Evolutionary conservation across 768 basidiomycete genomes (phyloP), one percentile per base, ranked within the genome.

Genomic region (Ramaria rubella): DNA sequence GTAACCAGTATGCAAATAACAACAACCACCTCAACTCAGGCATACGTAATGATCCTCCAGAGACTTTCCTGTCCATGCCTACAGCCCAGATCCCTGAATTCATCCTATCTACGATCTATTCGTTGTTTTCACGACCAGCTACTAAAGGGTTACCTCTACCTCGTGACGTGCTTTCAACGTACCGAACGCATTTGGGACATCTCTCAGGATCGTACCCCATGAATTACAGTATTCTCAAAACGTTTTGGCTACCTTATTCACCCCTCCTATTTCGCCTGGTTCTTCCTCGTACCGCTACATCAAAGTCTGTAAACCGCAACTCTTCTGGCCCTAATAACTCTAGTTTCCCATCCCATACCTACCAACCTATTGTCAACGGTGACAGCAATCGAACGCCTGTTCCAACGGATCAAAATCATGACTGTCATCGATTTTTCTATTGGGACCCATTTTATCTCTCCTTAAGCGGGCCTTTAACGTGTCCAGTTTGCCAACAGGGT

Each of bases 381-480:
- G 45, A 55, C 49, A 17, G n/a, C 34, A 19, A n/a, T 21, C n/a
- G 46, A 21, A 34, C 26, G 27, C 21, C 53, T 27, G 21, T 44
- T 34, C 0, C 26, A 19, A 12, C 24, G 23, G 55, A 56, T 4
- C 55, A 55, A 26, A 29, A 27, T 19, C 44, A 49, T 29, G 55
- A 48, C 21, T 19, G 44, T 53, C 84, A 90, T 60, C 81, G 80
- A 3, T 91, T 91, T 69, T 72, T 91, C n/a, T 91, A 87, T 62
- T 91, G 89, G 89, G 89, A 91, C 59, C 89, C 89, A 0, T 82
- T 84, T 49, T 86, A 88, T 1, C 80, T 91, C 46, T 81, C 89
- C 8, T 87, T 90, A 72, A 87, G 90, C 58, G 89, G 89, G 3
- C 43, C 44, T 17, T 86, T 91, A 43, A 75, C 81, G 1, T 91